These are phyloP conservation scores for Magnaporthales sp. DNA, from an alignment of 2,329 filamentous ascomycete genomes.

Conservation along the genomic window DNA sequence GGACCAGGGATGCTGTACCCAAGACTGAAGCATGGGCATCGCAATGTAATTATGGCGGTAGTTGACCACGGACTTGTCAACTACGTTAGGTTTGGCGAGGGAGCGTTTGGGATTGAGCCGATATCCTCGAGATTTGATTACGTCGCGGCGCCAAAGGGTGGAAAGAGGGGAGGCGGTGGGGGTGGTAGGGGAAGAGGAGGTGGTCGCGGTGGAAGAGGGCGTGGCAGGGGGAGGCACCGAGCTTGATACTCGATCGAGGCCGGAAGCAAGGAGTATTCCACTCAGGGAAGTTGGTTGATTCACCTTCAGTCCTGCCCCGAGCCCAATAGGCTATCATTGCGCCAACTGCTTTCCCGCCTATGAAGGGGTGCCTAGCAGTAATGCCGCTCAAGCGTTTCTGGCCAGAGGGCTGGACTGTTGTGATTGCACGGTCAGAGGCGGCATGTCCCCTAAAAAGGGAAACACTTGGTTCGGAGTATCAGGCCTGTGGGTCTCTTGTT, in stretches of 20 bases:
- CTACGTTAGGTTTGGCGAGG: conserved; percentile 74
- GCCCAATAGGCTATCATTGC: too few species aligned
- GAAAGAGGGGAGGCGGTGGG: conserved; percentile 23
- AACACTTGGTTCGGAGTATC: neutral
- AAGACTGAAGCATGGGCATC: conserved; percentile 73
- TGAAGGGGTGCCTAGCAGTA: too few species aligned
- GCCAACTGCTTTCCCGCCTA: too few species aligned
- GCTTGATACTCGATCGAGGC: conserved; percentile 5
- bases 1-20: conserved; percentile 49
- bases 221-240: conserved; percentile 11
- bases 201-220: conserved; percentile 18
- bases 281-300: too few species aligned
- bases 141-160: conserved; percentile 26
- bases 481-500: neutral
- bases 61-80: conserved; percentile 88
- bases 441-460: too few species aligned
- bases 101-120: conserved; percentile 67
- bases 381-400: too few species aligned
- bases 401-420: too few species aligned
- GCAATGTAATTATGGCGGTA: conserved; percentile 77
- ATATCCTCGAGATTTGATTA: conserved; percentile 53
- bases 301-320: too few species aligned
- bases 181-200: conserved; percentile 33
- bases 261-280: neutral
- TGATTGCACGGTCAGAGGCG: too few species aligned